These are phyloP conservation scores for Arthrobotrys entomopaga DNA, from an alignment of 2,329 filamentous ascomycete genomes.

Conservation along the genomic window DNA sequence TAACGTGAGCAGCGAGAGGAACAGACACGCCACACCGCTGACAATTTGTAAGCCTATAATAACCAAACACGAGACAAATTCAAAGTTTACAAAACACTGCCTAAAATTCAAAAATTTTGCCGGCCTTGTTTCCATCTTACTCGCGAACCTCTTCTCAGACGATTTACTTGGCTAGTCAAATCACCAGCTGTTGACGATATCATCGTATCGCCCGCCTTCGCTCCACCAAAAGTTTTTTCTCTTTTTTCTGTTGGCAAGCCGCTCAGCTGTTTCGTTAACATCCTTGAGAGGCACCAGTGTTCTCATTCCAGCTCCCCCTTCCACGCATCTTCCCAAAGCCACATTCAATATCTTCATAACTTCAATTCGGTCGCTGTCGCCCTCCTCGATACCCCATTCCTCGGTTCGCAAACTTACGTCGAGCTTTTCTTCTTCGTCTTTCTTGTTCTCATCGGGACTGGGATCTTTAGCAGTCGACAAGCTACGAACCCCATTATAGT, in stretches of 20 bases:
- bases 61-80: no score
- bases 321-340: not conserved
- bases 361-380: not conserved
- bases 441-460: not conserved
- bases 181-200: conserved; percentile 22
- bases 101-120: no score
- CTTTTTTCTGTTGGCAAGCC: conserved; percentile 13
- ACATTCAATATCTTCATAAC: conserved; percentile 22
- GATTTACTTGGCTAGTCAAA: not conserved
- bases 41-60: no score
- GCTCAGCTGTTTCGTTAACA: conserved; percentile 29
- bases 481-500: not conserved
- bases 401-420: not conserved
- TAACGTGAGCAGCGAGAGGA: no score
- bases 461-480: conserved; percentile 2
- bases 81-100: no score
- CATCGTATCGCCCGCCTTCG: conserved; percentile 16
- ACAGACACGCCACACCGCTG: no score
- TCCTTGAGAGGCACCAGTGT: conserved; percentile 21
- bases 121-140: no score
- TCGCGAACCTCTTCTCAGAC: no score
- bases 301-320: conserved; percentile 10
- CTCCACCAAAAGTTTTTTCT: conserved; percentile 8
- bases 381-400: conserved; percentile 8
- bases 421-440: not conserved